Evolutionary conservation across 140 eudicot species (phyloP).

Genomic region (Stevia rebaudiana): DNA sequence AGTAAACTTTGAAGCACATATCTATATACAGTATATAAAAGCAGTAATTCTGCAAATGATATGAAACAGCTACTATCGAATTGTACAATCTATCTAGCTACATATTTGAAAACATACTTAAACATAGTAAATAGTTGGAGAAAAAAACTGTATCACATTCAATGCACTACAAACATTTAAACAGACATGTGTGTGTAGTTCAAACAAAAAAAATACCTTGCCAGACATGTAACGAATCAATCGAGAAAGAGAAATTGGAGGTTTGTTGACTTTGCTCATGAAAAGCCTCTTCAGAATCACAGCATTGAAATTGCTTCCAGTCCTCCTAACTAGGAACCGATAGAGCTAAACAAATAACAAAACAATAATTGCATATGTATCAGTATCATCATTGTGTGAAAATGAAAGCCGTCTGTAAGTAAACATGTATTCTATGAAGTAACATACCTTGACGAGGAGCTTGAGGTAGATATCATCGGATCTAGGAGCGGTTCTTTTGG

Average conservation of each 20-base stretch:
- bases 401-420: background rate
- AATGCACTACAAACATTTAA: too few relatives aligned
- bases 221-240: slow-evolving; percentile 44
- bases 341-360: slow-evolving; percentile 29
- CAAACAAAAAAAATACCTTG: slow-evolving; percentile 29
- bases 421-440: background rate
- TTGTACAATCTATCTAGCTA: background rate
- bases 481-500: slow-evolving; percentile 52
- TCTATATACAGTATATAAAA: too few relatives aligned
- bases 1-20: background rate
- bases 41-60: background rate
- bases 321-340: slow-evolving; percentile 51
- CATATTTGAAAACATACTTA: too few relatives aligned
- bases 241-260: slow-evolving; percentile 50
- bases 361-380: background rate
- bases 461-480: slow-evolving; percentile 60
- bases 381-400: background rate
- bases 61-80: background rate
- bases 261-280: slow-evolving; percentile 57
- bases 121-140: too few relatives aligned
- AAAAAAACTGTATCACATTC: too few relatives aligned
- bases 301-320: slow-evolving; percentile 52
- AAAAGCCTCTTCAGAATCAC: slow-evolving; percentile 50
- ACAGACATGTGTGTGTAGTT: background rate
- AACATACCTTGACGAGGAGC: slow-evolving; percentile 48